These are phyloP conservation scores for Acrodontium crateriforme DNA, from an alignment of 2,329 filamentous ascomycete genomes.

Conservation along the genomic window DNA sequence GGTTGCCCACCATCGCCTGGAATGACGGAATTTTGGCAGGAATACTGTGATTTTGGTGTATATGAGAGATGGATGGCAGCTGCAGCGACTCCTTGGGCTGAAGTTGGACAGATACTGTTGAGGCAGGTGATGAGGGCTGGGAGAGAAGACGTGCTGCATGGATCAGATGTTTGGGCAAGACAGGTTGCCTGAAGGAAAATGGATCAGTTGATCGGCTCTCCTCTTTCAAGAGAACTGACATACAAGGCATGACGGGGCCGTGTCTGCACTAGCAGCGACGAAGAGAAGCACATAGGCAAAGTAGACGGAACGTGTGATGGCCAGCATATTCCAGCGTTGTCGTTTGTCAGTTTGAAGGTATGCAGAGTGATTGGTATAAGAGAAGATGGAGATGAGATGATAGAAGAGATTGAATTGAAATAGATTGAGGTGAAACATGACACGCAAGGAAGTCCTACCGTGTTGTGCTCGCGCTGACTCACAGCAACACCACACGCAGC, in stretches of 20 bases:
- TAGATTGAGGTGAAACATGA: no score
- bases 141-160: slow-evolving; percentile 2
- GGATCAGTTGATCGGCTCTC: background rate
- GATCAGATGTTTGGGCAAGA: slow-evolving; percentile 2
- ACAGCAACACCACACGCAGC: no score
- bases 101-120: slow-evolving; percentile 3
- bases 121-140: slow-evolving; percentile 4
- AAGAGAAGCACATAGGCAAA: no score
- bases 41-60: slow-evolving; percentile 4
- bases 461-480: no score
- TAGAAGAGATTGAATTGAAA: no score
- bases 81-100: slow-evolving; percentile 3
- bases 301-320: no score
- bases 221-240: background rate
- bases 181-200: slow-evolving; percentile 2
- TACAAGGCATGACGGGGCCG: slow-evolving; percentile 3
- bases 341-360: no score
- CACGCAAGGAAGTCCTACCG: no score
- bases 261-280: background rate
- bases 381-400: no score
- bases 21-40: slow-evolving; percentile 6
- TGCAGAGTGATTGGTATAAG: no score
- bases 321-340: slow-evolving; percentile 1
- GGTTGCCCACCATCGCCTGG: slow-evolving; percentile 1
- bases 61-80: slow-evolving; percentile 4